Conservation (phyloP, 768 basidiomycete species). For the Galerina sulciceps region DNA sequence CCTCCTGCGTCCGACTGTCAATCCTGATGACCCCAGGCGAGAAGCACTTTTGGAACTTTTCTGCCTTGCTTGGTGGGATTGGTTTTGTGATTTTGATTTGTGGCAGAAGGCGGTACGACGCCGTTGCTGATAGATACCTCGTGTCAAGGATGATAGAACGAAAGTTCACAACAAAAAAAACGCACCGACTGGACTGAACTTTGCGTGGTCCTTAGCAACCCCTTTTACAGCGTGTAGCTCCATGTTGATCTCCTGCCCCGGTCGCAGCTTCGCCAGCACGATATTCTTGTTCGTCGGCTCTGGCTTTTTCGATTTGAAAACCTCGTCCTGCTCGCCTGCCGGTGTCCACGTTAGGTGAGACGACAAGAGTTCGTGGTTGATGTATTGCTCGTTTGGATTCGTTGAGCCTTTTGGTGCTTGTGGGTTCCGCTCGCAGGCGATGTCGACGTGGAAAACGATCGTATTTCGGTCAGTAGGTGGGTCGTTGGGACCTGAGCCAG, state of each 20-base stretch:
- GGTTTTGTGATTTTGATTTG: conserved; percentile 77
- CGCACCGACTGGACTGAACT: conserved; percentile 93
- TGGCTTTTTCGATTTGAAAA: conserved; percentile 59
- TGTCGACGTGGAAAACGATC: conserved; percentile 79
- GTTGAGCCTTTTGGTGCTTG: conserved; percentile 56
- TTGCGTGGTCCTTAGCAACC: conserved; percentile 93
- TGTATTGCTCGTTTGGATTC: conserved; percentile 68
- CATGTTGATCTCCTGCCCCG: conserved; percentile 86
- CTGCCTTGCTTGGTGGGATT: conserved; percentile 75
- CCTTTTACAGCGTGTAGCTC: conserved; percentile 93
- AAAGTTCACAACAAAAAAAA: conserved; percentile 3
- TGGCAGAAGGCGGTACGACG: conserved; percentile 92
- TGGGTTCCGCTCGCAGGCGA: conserved; percentile 66
- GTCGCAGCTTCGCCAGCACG: conserved; percentile 88
- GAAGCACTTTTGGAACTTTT: conserved; percentile 89
- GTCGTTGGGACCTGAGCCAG: conserved; percentile 43
- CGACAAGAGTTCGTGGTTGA: conserved; percentile 71
- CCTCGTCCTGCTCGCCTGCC: conserved; percentile 76
- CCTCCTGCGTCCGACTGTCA: conserved; percentile 56
- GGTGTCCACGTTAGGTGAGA: conserved; percentile 76
- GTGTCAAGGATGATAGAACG: neutral
- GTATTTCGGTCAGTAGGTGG: conserved; percentile 88
- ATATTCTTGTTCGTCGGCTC: conserved; percentile 79
- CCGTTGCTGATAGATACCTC: conserved; percentile 66
- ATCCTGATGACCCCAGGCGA: conserved; percentile 79